phyloP scores from a whole-genome alignment of 2,329 filamentous ascomycete genomes.

The Metarhizium anisopliae region DNA sequence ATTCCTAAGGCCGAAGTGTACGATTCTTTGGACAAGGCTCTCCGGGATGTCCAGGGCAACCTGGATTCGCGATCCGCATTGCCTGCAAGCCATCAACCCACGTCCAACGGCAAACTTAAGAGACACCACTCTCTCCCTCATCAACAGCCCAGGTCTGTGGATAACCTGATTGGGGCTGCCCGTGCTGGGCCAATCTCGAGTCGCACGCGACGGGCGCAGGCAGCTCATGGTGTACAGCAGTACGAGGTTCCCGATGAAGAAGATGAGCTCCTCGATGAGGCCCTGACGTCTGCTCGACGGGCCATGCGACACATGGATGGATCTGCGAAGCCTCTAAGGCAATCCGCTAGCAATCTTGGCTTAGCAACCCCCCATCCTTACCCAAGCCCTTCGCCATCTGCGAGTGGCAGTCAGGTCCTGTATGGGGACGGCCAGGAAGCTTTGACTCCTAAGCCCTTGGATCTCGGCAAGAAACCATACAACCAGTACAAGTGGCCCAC shows the following conservation, averaged over 20 bases:
- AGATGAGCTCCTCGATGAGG: conserved; percentile 90
- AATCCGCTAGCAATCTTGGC: conserved; percentile 55
- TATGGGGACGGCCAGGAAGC: conserved; percentile 60
- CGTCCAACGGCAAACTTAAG: conserved; percentile 44
- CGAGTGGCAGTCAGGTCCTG: conserved; percentile 67
- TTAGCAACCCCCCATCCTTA: conserved; percentile 45
- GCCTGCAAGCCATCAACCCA: conserved; percentile 44
- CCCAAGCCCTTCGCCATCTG: conserved; percentile 65
- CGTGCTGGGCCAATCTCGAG: conserved; percentile 61
- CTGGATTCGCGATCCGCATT: conserved; percentile 37
- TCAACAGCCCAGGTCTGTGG: conserved; percentile 53
- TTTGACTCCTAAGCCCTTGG: conserved; percentile 60
- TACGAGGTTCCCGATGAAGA: conserved; percentile 96
- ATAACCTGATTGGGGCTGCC: conserved; percentile 50
- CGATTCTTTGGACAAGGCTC: conserved; percentile 51
- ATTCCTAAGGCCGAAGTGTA: conserved; percentile 46
- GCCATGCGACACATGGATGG: conserved; percentile 64
- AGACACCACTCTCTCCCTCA: conserved; percentile 57
- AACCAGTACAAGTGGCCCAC: conserved; percentile 76
- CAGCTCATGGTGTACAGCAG: conserved; percentile 63
- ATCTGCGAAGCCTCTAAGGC: conserved; percentile 37
- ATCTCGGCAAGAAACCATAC: conserved; percentile 51
- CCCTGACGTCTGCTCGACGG: conserved; percentile 65
- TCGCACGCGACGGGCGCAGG: conserved; percentile 70
- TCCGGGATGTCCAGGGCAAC: conserved; percentile 45